A percentile compares a stretch with the other conserved stretches of the same genome.
phyloP scores from a whole-genome alignment of 2,329 filamentous ascomycete genomes.

The Xylaria sp. region DNA sequence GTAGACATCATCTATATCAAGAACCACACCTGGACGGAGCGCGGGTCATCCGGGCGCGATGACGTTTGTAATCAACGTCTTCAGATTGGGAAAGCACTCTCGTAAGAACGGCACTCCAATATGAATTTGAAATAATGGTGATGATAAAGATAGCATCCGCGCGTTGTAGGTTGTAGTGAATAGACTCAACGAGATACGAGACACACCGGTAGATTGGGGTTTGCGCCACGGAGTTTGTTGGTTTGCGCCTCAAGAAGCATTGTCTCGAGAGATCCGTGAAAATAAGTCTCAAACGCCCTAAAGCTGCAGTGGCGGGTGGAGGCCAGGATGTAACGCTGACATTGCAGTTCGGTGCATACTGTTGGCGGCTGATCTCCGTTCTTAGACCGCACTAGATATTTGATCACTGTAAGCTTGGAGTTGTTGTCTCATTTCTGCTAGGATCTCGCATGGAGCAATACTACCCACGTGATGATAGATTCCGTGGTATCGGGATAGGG shows the following conservation, averaged over 20 bases:
- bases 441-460: not conserved
- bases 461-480: slow-evolving; percentile 5
- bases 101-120: not conserved
- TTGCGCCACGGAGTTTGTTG: slow-evolving; percentile 3
- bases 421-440: slow-evolving; percentile 5
- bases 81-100: not conserved
- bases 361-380: not conserved
- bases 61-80: not conserved
- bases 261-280: not conserved
- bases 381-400: slow-evolving; percentile 3
- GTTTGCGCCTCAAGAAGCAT: slow-evolving; percentile 1
- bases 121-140: not conserved
- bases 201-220: not conserved
- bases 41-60: not conserved
- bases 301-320: slow-evolving; percentile 10
- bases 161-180: not conserved
- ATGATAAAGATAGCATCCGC: not conserved
- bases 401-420: slow-evolving; percentile 8
- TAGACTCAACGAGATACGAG: no score
- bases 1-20: not conserved
- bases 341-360: not conserved
- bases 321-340: slow-evolving; percentile 19
- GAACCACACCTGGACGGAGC: not conserved
- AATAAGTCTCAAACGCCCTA: not conserved
- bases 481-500: slow-evolving; percentile 20